Conservation (phyloP, 1,284 basidiomycete species). For the Apiotrichum domesticum region DNA sequence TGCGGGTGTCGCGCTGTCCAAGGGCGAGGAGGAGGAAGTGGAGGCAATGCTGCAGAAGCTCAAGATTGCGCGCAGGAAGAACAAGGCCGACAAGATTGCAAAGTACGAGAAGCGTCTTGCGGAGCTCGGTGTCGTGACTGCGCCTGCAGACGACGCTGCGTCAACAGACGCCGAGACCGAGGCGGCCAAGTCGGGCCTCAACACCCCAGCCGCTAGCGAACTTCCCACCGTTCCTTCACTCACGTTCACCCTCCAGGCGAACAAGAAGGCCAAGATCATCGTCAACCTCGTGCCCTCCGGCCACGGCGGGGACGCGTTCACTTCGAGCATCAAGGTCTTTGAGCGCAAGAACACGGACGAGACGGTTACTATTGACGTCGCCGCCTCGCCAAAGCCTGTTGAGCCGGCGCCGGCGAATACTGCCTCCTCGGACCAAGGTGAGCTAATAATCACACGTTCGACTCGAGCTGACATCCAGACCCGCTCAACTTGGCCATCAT, state of each 20-base stretch:
- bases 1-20: constrained; percentile 42
- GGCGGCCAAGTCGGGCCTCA: constrained; percentile 2
- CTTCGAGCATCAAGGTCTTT: constrained; percentile 28
- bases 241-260: constrained; percentile 33
- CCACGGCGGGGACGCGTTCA: constrained; percentile 3
- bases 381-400: constrained; percentile 4
- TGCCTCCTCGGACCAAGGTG: constrained; percentile 4
- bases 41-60: constrained; percentile 52
- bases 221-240: constrained; percentile 3
- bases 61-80: constrained; percentile 51
- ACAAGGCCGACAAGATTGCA: constrained; percentile 50
- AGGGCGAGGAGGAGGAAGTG: constrained; percentile 51
- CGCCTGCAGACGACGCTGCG: constrained; percentile 9
- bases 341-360: constrained; percentile 45
- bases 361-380: constrained; percentile 27
- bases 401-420: not conserved
- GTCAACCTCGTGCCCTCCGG: constrained; percentile 26
- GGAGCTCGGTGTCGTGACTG: constrained; percentile 45
- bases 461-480: constrained; percentile 16
- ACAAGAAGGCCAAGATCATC: constrained; percentile 39
- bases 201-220: constrained; percentile 7
- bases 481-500: constrained; percentile 41
- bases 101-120: constrained; percentile 50
- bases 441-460: not conserved
- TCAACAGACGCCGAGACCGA: constrained; percentile 2